phyloP scores from a whole-genome alignment of 208 protist species.

The Trypanosoma cruzi region DNA sequence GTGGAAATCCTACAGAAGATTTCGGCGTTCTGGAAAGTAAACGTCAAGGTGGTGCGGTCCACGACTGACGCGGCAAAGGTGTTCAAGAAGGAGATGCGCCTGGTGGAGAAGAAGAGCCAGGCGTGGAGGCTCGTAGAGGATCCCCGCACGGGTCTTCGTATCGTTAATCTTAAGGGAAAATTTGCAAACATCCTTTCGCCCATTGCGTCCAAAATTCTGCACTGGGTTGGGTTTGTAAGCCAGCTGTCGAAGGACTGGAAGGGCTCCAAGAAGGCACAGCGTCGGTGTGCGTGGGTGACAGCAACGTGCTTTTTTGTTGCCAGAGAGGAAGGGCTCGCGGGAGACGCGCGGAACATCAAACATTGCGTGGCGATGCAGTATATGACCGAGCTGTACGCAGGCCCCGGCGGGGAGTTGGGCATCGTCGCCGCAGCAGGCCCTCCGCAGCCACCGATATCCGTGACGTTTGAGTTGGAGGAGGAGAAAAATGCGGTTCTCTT shows the following conservation, averaged over 20 bases:
- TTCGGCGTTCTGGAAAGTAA: conserved; percentile 7
- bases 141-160: conserved; percentile 27
- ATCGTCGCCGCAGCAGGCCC: conserved; percentile 17
- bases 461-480: conserved; percentile 17
- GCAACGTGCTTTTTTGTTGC: conserved; percentile 26
- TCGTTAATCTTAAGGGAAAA: conserved; percentile 12
- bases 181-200: conserved; percentile 7
- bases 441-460: conserved; percentile 10
- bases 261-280: conserved; percentile 1
- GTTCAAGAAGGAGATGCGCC: conserved; percentile 26
- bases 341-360: conserved; percentile 12
- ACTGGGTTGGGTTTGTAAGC: conserved; percentile 21
- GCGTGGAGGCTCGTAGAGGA: conserved; percentile 26
- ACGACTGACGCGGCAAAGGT: conserved; percentile 1
- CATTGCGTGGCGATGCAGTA: conserved; percentile 26
- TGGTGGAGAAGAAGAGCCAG: conserved; percentile 15
- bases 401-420: conserved; percentile 21
- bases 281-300: conserved; percentile 28
- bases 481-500: conserved; percentile 10
- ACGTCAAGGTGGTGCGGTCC: background rate
- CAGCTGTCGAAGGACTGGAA: conserved; percentile 21
- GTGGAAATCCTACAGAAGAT: conserved; percentile 22
- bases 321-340: conserved; percentile 2
- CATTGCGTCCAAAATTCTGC: conserved; percentile 19
- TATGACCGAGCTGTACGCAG: conserved; percentile 25